Percentiles rank a stretch among this genome's conserved stretches.
Evolutionary conservation across 169 alveolate genomes (phyloP).

Genomic region (Eimeria praecox): DNA sequence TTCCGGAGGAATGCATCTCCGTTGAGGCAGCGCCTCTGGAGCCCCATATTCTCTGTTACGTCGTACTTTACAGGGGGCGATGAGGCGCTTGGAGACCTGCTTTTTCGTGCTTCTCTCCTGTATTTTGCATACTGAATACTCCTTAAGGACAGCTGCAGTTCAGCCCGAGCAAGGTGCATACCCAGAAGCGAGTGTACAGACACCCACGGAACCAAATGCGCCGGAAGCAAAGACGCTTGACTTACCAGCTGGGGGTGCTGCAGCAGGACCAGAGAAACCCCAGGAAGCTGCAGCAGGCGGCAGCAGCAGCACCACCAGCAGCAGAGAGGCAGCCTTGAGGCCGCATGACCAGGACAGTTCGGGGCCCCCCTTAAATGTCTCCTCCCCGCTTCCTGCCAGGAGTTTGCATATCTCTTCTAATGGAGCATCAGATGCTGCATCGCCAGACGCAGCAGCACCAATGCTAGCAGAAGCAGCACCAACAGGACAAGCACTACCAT

Average conservation of each 20-base stretch:
- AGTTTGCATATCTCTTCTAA: not conserved
- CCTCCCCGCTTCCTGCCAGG: not conserved
- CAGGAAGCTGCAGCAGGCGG: not conserved
- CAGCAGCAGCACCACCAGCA: not conserved
- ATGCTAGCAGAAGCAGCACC: not conserved
- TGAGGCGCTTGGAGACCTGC: not conserved
- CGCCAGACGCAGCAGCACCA: not conserved
- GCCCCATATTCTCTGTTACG: not conserved
- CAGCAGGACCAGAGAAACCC: not conserved
- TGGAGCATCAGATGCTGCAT: not conserved
- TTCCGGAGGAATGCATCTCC: not conserved
- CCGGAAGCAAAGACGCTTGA: not conserved
- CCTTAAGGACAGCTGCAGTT: not conserved
- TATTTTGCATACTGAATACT: not conserved
- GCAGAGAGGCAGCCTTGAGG: not conserved
- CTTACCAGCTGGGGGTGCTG: not conserved
- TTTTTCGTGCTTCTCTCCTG: not conserved
- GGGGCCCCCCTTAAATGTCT: not conserved
- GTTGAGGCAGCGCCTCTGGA: not conserved
- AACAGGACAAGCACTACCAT: not conserved
- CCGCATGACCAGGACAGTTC: not conserved
- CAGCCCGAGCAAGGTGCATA: not conserved
- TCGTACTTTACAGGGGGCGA: not conserved
- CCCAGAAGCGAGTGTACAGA: not conserved
- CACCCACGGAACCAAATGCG: not conserved